A percentile compares a stretch with the other conserved stretches of the same genome.
Conservation (phyloP, 805 yeast genomes). For the Cyberlindnera suaveolens region DNA sequence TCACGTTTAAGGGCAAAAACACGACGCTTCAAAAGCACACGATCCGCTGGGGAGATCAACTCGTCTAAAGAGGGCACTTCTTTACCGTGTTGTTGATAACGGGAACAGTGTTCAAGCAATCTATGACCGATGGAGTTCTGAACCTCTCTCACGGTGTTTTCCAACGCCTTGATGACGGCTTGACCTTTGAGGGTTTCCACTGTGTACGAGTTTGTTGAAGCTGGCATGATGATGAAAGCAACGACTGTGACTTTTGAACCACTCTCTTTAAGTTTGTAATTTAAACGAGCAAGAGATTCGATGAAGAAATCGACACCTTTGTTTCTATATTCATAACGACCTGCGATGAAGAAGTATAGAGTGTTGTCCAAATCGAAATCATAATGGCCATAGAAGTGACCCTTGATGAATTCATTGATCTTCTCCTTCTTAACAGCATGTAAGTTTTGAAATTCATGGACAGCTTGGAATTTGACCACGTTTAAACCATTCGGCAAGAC, state of each 20-base stretch:
- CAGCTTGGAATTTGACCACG: conserved; percentile 93
- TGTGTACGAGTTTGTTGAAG: conserved; percentile 87
- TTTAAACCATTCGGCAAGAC: conserved; percentile 95
- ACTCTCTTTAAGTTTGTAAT: conserved; percentile 73
- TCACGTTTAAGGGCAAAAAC: conserved; percentile 89
- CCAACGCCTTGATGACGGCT: conserved; percentile 89
- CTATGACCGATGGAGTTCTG: conserved; percentile 82
- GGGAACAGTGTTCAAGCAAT: conserved; percentile 84
- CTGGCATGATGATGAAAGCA: conserved; percentile 98
- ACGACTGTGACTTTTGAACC: conserved; percentile 90
- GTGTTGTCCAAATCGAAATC: conserved; percentile 94
- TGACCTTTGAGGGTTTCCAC: conserved; percentile 95
- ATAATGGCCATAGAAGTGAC: conserved; percentile 95
- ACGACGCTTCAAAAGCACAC: conserved; percentile 84
- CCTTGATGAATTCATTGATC: conserved; percentile 90
- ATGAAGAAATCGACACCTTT: conserved; percentile 95
- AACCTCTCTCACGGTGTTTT: conserved; percentile 81
- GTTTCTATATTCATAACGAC: conserved; percentile 93
- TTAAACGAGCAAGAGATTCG: conserved; percentile 87
- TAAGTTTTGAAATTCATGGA: conserved; percentile 94
- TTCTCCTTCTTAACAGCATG: conserved; percentile 89
- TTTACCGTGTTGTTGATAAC: conserved; percentile 48
- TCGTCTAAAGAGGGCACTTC: conserved; percentile 79
- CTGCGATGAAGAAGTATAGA: conserved; percentile 91
- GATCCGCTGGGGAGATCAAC: conserved; percentile 77